phyloP scores from a whole-genome alignment of 257 asterid species.

The Forsythia viridissima region DNA sequence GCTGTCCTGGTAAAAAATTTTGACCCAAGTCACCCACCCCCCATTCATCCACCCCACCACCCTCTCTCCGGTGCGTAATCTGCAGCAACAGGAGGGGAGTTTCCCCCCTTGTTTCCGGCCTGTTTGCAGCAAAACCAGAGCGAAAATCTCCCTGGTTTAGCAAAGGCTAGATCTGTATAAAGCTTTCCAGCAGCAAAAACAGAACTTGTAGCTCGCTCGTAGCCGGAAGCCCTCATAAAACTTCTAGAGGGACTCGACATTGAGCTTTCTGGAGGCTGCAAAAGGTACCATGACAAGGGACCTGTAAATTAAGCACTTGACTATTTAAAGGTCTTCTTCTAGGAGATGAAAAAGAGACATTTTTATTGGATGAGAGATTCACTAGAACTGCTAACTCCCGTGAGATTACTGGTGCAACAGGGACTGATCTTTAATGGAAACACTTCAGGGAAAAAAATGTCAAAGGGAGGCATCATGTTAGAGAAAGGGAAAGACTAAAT shows the following conservation, averaged over 20 bases:
- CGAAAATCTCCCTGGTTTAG: too few species aligned
- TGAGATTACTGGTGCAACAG: conserved; percentile 39
- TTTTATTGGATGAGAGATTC: conserved; percentile 39
- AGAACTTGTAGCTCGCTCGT: conserved; percentile 45
- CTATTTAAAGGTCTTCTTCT: conserved; percentile 55
- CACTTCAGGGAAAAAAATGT: conserved; percentile 34
- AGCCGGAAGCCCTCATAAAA: conserved; percentile 54
- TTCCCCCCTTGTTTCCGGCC: too few species aligned
- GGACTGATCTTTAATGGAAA: conserved; percentile 41
- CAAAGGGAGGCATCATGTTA: background rate
- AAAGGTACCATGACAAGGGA: conserved; percentile 38
- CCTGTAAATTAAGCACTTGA: conserved; percentile 49
- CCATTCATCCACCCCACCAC: too few species aligned
- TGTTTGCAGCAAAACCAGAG: too few species aligned
- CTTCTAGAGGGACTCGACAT: conserved; percentile 73
- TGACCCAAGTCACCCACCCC: too few species aligned
- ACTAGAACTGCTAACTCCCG: conserved; percentile 40
- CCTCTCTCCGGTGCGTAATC: too few species aligned
- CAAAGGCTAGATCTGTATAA: conserved; percentile 44
- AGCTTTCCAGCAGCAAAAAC: conserved; percentile 53
- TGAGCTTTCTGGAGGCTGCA: conserved; percentile 60
- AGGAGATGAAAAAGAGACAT: conserved; percentile 39
- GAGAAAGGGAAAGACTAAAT: background rate
- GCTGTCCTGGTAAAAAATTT: too few species aligned
- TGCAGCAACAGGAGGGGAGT: too few species aligned